These are phyloP conservation scores for Nitzschia sp. DNA, from an alignment of 108 stramenopile species.

Conservation along the genomic window DNA sequence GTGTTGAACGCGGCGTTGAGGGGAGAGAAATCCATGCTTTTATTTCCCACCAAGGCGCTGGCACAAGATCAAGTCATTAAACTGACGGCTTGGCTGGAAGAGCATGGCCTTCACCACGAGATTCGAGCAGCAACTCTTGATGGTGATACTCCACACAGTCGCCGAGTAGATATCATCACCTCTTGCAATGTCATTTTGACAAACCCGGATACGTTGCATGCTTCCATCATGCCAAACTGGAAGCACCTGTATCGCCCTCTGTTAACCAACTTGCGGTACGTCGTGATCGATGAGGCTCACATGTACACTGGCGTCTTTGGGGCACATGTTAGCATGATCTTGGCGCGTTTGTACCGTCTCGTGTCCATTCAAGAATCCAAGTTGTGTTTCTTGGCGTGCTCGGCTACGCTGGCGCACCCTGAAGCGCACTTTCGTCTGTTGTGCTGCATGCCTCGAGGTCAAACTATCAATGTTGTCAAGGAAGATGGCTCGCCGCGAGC, in stretches of 20 bases:
- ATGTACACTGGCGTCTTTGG: slow-evolving; percentile 95
- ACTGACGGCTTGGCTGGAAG: slow-evolving; percentile 48
- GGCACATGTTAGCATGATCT: slow-evolving; percentile 92
- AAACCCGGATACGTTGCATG: slow-evolving; percentile 98
- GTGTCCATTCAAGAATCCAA: slow-evolving; percentile 30
- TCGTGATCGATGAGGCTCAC: slow-evolving; percentile 95
- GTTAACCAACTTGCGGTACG: slow-evolving; percentile 64
- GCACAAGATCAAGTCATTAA: slow-evolving; percentile 96
- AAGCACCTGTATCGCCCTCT: slow-evolving; percentile 56
- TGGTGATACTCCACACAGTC: slow-evolving; percentile 77
- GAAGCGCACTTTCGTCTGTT: slow-evolving; percentile 78
- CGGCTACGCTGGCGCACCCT: slow-evolving; percentile 92
- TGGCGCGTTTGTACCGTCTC: slow-evolving; percentile 85
- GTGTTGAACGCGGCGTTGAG: slow-evolving; percentile 67
- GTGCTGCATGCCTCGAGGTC: slow-evolving; percentile 60
- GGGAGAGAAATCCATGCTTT: slow-evolving; percentile 59
- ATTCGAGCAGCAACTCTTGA: slow-evolving; percentile 74
- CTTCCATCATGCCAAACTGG: slow-evolving; percentile 91
- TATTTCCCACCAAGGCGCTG: slow-evolving; percentile 97
- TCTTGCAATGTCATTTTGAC: slow-evolving; percentile 88
- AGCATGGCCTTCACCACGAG: slow-evolving; percentile 17
- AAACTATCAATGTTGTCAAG: slow-evolving; percentile 51
- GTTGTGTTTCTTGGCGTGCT: slow-evolving; percentile 83
- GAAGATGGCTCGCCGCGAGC: slow-evolving; percentile 83
- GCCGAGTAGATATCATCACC: slow-evolving; percentile 64